phyloP scores from a whole-genome alignment of 2,329 filamentous ascomycete species.

The Neurospora sp. region DNA sequence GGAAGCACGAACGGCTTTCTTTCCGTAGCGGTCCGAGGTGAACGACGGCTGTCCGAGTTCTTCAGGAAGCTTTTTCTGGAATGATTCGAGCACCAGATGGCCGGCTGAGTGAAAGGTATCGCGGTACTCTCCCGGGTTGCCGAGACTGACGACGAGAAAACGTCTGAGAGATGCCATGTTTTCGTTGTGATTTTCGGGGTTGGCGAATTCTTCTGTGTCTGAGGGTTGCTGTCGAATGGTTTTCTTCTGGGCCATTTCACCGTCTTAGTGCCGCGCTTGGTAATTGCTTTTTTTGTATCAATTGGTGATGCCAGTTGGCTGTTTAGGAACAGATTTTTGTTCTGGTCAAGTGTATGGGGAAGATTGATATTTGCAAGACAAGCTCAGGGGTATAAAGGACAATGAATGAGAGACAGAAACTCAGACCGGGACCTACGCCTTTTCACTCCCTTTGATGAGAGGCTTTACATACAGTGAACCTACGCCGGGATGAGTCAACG shows the following conservation, averaged over 20 bases:
- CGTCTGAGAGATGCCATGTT: conserved; percentile 26
- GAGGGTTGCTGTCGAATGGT: not conserved
- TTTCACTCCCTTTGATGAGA: not conserved
- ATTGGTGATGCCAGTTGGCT: not conserved
- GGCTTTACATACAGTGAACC: not conserved
- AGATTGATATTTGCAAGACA: not conserved
- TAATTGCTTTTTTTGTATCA: not conserved
- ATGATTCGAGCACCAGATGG: conserved; percentile 60
- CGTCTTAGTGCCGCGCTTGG: not conserved
- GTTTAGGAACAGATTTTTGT: not conserved
- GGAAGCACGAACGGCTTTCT: conserved; percentile 40
- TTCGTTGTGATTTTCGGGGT: not conserved
- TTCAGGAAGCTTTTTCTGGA: conserved; percentile 39
- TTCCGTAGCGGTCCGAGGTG: conserved; percentile 32
- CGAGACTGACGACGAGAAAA: conserved; percentile 76
- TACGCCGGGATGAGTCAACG: not conserved
- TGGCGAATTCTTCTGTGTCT: not conserved
- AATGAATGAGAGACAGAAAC: not conserved
- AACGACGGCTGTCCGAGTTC: conserved; percentile 35
- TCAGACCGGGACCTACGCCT: not conserved
- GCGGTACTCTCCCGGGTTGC: conserved; percentile 68
- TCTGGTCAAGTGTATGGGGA: not conserved
- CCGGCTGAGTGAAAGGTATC: conserved; percentile 81
- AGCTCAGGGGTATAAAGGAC: not conserved
- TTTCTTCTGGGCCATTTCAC: not conserved